Base-by-base conservation (phyloP, 1,284 basidiomycete genomes). In the Butyriboletus appendiculatus region DNA sequence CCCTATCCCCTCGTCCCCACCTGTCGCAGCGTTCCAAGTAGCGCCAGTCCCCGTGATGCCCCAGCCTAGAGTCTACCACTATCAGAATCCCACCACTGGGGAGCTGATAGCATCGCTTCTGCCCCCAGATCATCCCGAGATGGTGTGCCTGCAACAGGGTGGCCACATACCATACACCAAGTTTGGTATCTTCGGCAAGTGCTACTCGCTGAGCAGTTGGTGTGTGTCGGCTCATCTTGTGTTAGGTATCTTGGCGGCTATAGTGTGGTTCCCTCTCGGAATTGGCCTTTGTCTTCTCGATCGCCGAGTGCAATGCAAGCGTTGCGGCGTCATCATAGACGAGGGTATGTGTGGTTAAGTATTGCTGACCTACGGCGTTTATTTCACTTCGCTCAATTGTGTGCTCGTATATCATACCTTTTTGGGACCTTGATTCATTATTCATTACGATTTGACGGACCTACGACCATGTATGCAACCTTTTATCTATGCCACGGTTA, bases 221-320 rank as follows among this genome's bases (percentile, higher is more conserved):
- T 38, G 15, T 33, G 32, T 30, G 9, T 22, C 16, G 32, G 44
- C 48, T 57, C 41, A 54, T 53, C 9, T 24, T 26, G 39, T 48
- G 45, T 53, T 57, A 89, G 88, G 89, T 55, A 70, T 92, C 26
- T 72, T 92, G 18, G 86, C 87, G 14, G 90, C 90, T 4, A 73
- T 92, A 24, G 75, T 92, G 58, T 92, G 90, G 88, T 92, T 92
- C 73, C 90, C 90, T 2, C 70, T 91, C 0, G 90, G 90, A 7
- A 77, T 92, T 42, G 87, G 81, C 3, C 72, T 87, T 7, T 92
- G 90, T 64, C 67, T 92, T 15, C 74, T 92, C 16, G 90, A 92
- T 66, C 77, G 85, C 45, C 74, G 76, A 48, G 82, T 88, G 38
- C 79, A 76, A 56, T 92, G 89, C 69, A 70, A 64, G 22, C 81